Evolutionary conservation across 495 filamentous ascomycete species (phyloP).

Genomic region (Penicillium nucicola): DNA sequence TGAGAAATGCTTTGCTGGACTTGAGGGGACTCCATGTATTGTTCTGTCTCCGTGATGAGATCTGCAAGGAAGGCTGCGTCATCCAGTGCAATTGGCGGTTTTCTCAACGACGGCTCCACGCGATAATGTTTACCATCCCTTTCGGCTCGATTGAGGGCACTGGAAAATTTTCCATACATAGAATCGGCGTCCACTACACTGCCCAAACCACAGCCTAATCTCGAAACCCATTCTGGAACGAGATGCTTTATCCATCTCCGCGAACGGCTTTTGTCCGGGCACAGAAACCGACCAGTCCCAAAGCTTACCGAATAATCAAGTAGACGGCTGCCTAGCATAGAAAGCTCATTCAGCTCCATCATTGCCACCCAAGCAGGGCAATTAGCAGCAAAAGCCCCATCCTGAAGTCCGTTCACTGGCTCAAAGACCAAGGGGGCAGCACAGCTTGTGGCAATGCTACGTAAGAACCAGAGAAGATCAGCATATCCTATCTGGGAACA

Average conservation of each 20-base stretch:
- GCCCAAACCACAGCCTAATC: background rate
- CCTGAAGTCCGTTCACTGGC: background rate
- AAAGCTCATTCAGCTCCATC: background rate
- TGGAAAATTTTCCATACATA: conserved; percentile 3
- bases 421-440: conserved; percentile 1
- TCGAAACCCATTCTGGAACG: background rate
- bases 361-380: background rate
- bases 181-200: background rate
- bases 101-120: background rate
- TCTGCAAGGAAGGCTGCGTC: background rate
- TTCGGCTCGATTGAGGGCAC: background rate
- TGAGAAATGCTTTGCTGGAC: background rate
- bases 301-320: conserved; percentile 1
- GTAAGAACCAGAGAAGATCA: background rate
- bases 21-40: background rate
- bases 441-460: conserved; percentile 2
- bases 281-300: background rate
- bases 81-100: background rate
- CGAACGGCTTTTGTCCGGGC: background rate
- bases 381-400: background rate
- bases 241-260: background rate
- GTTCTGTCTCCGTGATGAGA: background rate
- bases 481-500: background rate
- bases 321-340: background rate
- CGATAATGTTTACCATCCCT: conserved; percentile 1